These are phyloP conservation scores for Blastobotrys apis DNA, from an alignment of 1,139 yeast genomes.

Conservation along the genomic window DNA sequence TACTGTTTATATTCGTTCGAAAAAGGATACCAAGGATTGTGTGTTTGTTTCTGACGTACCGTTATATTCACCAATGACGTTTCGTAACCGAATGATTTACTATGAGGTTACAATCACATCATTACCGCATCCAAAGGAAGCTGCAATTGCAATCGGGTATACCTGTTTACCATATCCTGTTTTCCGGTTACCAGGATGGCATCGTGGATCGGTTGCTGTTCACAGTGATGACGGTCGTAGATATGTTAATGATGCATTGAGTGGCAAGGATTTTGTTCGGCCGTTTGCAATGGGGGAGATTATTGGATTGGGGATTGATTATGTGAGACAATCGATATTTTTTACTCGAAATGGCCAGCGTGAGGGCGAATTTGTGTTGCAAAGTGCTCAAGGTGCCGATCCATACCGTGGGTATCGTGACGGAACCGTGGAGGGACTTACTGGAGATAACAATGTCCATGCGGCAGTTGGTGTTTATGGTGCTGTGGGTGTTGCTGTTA, in stretches of 20 bases:
- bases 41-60: slow-evolving; percentile 26
- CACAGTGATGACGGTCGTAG: slow-evolving; percentile 32
- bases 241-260: slow-evolving; percentile 27
- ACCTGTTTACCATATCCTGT: slow-evolving; percentile 30
- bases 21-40: slow-evolving; percentile 21
- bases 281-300: slow-evolving; percentile 27
- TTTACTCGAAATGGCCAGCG: slow-evolving; percentile 25
- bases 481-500: slow-evolving; percentile 26
- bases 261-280: slow-evolving; percentile 26
- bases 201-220: slow-evolving; percentile 31
- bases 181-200: slow-evolving; percentile 33
- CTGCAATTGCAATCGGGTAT: slow-evolving; percentile 30
- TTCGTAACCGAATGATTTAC: slow-evolving; percentile 21
- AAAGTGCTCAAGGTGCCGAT: slow-evolving; percentile 18
- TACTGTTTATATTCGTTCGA: slow-evolving; percentile 20
- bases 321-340: slow-evolving; percentile 21
- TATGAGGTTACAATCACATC: slow-evolving; percentile 28
- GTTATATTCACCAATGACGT: slow-evolving; percentile 19
- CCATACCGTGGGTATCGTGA: slow-evolving; percentile 22
- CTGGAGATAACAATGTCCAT: slow-evolving; percentile 27
- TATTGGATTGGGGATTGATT: slow-evolving; percentile 29
- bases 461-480: slow-evolving; percentile 32
- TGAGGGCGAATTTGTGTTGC: slow-evolving; percentile 26
- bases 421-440: slow-evolving; percentile 25
- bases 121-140: slow-evolving; percentile 21